Percentiles rank a stretch among this genome's conserved stretches.
phyloP scores from a whole-genome alignment of 495 filamentous ascomycete species.

The Hypoxylon lenormandii region DNA sequence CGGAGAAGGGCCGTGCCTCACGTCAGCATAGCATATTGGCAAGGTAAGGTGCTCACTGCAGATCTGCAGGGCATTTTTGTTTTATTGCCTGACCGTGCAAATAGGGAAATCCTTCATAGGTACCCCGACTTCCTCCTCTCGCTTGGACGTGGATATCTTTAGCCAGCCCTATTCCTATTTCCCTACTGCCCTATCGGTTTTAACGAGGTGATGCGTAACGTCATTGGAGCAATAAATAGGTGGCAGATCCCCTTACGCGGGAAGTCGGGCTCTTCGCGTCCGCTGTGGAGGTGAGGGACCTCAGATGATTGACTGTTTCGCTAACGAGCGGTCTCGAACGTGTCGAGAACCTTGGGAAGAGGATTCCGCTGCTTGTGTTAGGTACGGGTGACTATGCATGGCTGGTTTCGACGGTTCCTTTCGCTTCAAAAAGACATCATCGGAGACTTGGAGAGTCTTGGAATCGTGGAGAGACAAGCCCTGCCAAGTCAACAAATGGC shows the following conservation, averaged over 20 bases:
- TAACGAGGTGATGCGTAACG: constrained; percentile 25
- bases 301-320: not conserved
- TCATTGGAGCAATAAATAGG: constrained; percentile 32
- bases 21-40: constrained; percentile 36
- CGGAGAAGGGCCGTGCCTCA: constrained; percentile 21
- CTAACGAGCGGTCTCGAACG: not conserved
- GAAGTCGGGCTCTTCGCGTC: constrained; percentile 13
- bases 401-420: not conserved
- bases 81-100: constrained; percentile 13
- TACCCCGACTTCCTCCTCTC: not conserved
- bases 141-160: constrained; percentile 30
- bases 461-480: constrained; percentile 9
- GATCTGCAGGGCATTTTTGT: constrained; percentile 38
- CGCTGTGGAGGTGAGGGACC: constrained; percentile 15
- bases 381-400: not conserved
- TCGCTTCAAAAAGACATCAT: too few relatives aligned
- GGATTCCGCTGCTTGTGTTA: constrained; percentile 19
- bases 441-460: too few relatives aligned
- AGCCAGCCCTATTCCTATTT: constrained; percentile 21
- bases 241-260: constrained; percentile 27
- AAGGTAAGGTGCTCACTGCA: constrained; percentile 53
- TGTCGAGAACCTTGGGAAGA: constrained; percentile 8
- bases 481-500: constrained; percentile 25
- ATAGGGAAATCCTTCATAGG: constrained; percentile 13
- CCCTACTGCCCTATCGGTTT: too few relatives aligned